Evolutionary conservation across 495 filamentous ascomycete genomes (phyloP), one percentile per base, ranked within the genome.

Genomic region (Saxophila tyrrhenica): DNA sequence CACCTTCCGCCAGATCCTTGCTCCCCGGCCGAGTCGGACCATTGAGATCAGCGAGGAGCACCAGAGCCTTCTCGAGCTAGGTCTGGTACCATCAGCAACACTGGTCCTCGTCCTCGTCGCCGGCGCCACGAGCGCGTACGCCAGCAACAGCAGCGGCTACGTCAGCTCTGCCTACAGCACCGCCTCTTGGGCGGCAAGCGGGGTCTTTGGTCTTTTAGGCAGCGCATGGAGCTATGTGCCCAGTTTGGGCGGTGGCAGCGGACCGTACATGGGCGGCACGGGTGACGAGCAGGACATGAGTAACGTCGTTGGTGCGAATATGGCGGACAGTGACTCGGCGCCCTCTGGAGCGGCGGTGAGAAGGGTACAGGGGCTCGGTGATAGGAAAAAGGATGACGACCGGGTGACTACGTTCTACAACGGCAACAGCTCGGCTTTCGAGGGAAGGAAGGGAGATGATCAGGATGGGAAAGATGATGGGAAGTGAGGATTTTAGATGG

Each of bases 391-490:
- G 35, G 70, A 71, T 48, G 68, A 66, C 46, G 76, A 73, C 60
- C 64, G 83, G 54, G 73, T 75, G 21, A 80, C 54, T 57, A 44
- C 90, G 60, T 79, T 89, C 38, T 95, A 95, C 64, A 95, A 95
- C 67, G 89, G 89, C 2, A 95, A 94, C 62, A 85, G 87, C 66
- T 72, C 86, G 44, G 89, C 87, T 60, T 90, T 90, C 55, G 76
- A 90, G 63, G 83, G 85, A 1, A 78, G 80, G 50, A 71, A 66
- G 52, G 76, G 84, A 47, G 73, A 81, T n/a, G 75, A 84, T 45
- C 22, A 52, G 11, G 56, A 50, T 38, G 50, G 25, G 25, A 35
- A 54, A 38, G 17, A 44, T 5, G 41, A 44, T 21, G 15, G 41
- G 20, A 44, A 44, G 41, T 35, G 29, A 35, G 29, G 13, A 13